These are phyloP conservation scores for Begonia peltatifolia DNA, from an alignment of 306 rosid species.

Conservation along the genomic window DNA sequence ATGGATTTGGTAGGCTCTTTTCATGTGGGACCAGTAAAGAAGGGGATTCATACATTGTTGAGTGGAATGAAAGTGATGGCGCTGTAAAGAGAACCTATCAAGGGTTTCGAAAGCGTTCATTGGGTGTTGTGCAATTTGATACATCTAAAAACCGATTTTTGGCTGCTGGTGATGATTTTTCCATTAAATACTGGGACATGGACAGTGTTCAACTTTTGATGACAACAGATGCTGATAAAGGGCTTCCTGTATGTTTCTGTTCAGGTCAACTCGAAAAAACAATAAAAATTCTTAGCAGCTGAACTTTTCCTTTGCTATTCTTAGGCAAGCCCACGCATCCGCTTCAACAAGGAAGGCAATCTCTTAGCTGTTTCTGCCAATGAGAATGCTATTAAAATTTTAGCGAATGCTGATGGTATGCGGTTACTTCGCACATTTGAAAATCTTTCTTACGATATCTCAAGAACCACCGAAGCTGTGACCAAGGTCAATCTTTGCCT, in stretches of 20 bases:
- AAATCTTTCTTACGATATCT: constrained; percentile 53
- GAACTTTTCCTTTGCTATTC: constrained; percentile 8
- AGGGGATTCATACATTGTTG: constrained; percentile 79
- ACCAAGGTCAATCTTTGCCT: constrained; percentile 44
- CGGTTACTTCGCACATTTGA: constrained; percentile 50
- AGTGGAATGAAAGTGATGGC: constrained; percentile 96
- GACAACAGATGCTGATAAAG: constrained; percentile 84
- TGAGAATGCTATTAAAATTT: constrained; percentile 73
- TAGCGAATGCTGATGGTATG: constrained; percentile 67
- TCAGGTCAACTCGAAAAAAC: constrained; percentile 7
- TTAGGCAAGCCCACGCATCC: constrained; percentile 89
- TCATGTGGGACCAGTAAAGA: constrained; percentile 95
- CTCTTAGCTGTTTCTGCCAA: constrained; percentile 86
- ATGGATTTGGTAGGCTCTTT: constrained; percentile 52
- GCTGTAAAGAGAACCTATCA: constrained; percentile 82
- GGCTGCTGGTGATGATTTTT: constrained; percentile 92
- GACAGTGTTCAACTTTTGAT: constrained; percentile 69
- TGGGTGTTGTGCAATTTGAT: constrained; percentile 83
- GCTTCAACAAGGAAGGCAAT: constrained; percentile 92
- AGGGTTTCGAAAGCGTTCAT: constrained; percentile 86
- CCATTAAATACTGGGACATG: constrained; percentile 97
- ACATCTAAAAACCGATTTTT: constrained; percentile 78
- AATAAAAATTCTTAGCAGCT: constrained; percentile 4
- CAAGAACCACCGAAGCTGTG: constrained; percentile 72
- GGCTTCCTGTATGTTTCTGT: constrained; percentile 67